phyloP scores from a whole-genome alignment of 208 protist genomes.

The Trypanosoma theileri region DNA sequence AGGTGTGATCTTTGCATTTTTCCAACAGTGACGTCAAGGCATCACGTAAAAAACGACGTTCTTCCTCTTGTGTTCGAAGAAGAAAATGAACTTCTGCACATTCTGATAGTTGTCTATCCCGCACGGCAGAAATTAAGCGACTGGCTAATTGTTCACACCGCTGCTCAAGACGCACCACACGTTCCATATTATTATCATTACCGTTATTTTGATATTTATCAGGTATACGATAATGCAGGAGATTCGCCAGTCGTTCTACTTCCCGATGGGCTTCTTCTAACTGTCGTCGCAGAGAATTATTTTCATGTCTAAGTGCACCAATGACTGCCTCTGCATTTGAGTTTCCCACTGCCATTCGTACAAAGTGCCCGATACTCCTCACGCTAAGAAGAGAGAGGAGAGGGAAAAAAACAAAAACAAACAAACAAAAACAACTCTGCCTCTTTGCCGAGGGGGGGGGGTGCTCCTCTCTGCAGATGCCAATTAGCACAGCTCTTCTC shows the following conservation, averaged over 20 bases:
- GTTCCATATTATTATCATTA: neutral
- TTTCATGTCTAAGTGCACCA: constrained; percentile 51
- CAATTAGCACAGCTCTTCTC: no score
- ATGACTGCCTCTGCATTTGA: constrained; percentile 18
- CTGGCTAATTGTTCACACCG: constrained; percentile 55
- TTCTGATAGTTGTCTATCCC: constrained; percentile 58
- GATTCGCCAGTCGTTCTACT: constrained; percentile 21
- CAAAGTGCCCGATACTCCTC: neutral
- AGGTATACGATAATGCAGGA: constrained; percentile 31
- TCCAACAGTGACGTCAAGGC: constrained; percentile 43
- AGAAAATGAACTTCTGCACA: constrained; percentile 64
- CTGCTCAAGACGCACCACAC: constrained; percentile 16
- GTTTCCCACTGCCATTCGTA: neutral
- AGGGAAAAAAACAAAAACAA: neutral
- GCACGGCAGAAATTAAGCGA: constrained; percentile 41
- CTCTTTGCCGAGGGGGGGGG: no score
- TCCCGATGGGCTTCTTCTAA: constrained; percentile 38
- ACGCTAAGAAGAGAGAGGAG: neutral
- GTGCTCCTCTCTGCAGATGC: no score
- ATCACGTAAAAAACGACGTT: constrained; percentile 59
- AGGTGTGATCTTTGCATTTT: constrained; percentile 22
- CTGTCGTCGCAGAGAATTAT: constrained; percentile 56
- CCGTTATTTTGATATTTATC: constrained; percentile 13
- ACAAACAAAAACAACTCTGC: no score
- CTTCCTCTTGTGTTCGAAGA: constrained; percentile 67